These are phyloP conservation scores for Sapria himalayana DNA, from an alignment of 345 rosid genomes.

Conservation along the genomic window DNA sequence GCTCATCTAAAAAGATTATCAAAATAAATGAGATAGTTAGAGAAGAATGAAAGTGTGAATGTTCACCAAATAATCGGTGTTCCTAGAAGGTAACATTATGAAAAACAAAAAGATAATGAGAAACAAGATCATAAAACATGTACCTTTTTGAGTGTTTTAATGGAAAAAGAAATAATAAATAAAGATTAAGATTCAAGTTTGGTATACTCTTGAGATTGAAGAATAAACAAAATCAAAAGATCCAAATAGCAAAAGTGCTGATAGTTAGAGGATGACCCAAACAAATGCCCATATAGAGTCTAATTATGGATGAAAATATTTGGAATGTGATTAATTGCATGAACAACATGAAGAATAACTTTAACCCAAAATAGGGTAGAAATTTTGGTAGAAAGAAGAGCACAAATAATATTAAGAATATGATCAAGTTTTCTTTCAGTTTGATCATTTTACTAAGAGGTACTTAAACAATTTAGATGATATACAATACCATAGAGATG, in stretches of 20 bases:
- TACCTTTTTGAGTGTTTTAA: no score
- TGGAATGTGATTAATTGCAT: background rate
- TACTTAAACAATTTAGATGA: background rate
- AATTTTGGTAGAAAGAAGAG: background rate
- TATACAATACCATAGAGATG: background rate
- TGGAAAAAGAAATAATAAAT: no score
- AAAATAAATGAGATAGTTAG: no score
- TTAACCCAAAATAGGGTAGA: background rate
- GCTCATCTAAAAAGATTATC: no score
- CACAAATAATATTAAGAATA: constrained; percentile 1
- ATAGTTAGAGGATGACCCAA: background rate
- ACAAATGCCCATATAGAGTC: background rate
- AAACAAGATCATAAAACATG: no score
- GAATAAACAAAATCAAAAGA: no score
- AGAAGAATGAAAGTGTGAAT: no score
- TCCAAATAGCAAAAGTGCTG: background rate
- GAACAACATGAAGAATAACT: background rate
- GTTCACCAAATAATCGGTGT: no score
- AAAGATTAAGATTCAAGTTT: no score
- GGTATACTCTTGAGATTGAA: background rate
- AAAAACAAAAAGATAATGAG: no score
- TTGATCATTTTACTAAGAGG: constrained; percentile 8
- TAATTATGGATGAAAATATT: background rate
- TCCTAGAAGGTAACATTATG: no score
- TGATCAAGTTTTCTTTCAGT: background rate